Conservation (phyloP, 1,284 basidiomycete species). For the Tylopilus orsonianus region DNA sequence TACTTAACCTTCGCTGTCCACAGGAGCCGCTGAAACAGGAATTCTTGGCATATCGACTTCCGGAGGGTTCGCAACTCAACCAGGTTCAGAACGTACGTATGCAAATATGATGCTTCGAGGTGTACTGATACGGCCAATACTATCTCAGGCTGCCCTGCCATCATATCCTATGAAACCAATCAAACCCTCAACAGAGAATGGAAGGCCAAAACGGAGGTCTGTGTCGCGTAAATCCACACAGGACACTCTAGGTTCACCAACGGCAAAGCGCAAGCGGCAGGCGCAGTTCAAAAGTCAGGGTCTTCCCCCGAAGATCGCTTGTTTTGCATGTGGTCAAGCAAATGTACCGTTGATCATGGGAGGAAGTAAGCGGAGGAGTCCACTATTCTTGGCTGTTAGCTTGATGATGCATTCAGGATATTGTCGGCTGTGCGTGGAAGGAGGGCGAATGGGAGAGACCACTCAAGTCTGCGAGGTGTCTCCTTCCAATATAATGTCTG, state of each 20-base stretch:
- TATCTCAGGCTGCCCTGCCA: slow-evolving; percentile 45
- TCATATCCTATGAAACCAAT: slow-evolving; percentile 56
- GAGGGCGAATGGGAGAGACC: slow-evolving; percentile 33
- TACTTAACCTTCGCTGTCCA: slow-evolving; percentile 4
- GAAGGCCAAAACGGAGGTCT: slow-evolving; percentile 33
- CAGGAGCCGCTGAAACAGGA: slow-evolving; percentile 42
- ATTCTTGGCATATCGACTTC: slow-evolving; percentile 58
- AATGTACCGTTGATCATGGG: slow-evolving; percentile 73
- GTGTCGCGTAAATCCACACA: slow-evolving; percentile 28
- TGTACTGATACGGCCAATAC: neutral
- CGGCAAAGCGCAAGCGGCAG: slow-evolving; percentile 34
- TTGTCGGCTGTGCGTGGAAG: slow-evolving; percentile 61
- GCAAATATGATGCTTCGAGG: neutral
- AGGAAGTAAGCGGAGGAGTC: slow-evolving; percentile 52
- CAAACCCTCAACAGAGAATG: slow-evolving; percentile 38
- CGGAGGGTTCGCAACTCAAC: slow-evolving; percentile 52
- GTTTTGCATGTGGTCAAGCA: slow-evolving; percentile 56
- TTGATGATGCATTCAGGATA: slow-evolving; percentile 41
- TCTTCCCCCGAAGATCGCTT: slow-evolving; percentile 47
- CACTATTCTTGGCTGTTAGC: neutral
- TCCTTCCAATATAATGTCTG: neutral
- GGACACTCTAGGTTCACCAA: slow-evolving; percentile 19
- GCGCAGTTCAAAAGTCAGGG: slow-evolving; percentile 24
- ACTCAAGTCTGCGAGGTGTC: slow-evolving; percentile 5
- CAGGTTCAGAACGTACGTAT: slow-evolving; percentile 54